Evolutionary conservation across 2,329 filamentous ascomycete species (phyloP).

Genomic region (Trichoderma sp.): DNA sequence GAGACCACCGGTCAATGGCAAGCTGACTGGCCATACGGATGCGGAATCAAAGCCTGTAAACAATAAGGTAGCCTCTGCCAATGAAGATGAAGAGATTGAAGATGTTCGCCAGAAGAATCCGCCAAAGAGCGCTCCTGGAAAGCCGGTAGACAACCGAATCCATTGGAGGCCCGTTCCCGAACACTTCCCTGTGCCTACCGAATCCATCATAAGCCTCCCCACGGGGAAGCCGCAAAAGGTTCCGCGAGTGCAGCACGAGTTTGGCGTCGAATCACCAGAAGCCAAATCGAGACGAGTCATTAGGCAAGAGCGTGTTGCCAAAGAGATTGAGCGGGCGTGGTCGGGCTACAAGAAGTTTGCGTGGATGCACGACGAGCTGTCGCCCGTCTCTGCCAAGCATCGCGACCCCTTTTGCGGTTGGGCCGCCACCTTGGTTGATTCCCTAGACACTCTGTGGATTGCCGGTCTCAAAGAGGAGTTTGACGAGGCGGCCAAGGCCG

Average conservation of each 20-base stretch:
- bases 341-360: slow-evolving; percentile 74
- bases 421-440: slow-evolving; percentile 83
- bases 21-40: not conserved
- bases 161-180: slow-evolving; percentile 76
- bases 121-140: slow-evolving; percentile 23
- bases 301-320: slow-evolving; percentile 65
- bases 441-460: slow-evolving; percentile 81
- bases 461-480: slow-evolving; percentile 78
- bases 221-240: slow-evolving; percentile 66
- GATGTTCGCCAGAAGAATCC: slow-evolving; percentile 30
- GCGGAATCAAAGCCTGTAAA: not conserved
- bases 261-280: slow-evolving; percentile 60
- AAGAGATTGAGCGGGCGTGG: slow-evolving; percentile 77
- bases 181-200: slow-evolving; percentile 70
- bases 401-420: slow-evolving; percentile 87
- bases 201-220: slow-evolving; percentile 72
- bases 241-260: slow-evolving; percentile 72
- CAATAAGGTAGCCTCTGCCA: not conserved
- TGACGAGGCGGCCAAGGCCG: slow-evolving; percentile 67
- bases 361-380: slow-evolving; percentile 83
- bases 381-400: slow-evolving; percentile 63
- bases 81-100: not conserved
- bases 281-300: slow-evolving; percentile 60
- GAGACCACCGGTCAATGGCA: slow-evolving; percentile 13
- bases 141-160: slow-evolving; percentile 30